These are phyloP conservation scores for Trichoderma sp. DNA, from an alignment of 2,329 filamentous ascomycete genomes.

Conservation along the genomic window DNA sequence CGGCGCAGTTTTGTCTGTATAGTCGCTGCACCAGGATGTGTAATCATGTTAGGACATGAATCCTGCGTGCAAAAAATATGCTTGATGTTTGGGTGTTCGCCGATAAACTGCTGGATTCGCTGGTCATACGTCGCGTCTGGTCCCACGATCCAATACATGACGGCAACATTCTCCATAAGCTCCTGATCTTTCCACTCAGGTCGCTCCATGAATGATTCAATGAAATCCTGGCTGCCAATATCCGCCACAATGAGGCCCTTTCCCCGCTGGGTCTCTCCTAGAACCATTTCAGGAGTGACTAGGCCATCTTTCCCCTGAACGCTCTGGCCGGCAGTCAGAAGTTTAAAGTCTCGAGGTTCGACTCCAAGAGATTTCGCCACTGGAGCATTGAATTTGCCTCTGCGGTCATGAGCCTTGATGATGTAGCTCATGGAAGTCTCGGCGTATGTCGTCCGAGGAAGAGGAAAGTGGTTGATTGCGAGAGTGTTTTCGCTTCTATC, in stretches of 20 bases:
- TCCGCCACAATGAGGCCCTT: constrained; percentile 80
- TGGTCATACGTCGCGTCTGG: constrained; percentile 65
- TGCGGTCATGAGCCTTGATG: constrained; percentile 71
- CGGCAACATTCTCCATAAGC: constrained; percentile 68
- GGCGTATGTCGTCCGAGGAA: constrained; percentile 71
- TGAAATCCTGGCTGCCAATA: constrained; percentile 70
- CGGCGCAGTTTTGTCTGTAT: constrained; percentile 71
- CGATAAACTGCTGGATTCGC: constrained; percentile 70
- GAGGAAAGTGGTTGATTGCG: constrained; percentile 37
- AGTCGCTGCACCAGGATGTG: constrained; percentile 67
- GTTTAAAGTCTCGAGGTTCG: constrained; percentile 57
- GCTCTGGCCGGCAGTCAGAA: constrained; percentile 64
- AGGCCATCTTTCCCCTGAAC: constrained; percentile 67
- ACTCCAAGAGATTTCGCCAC: constrained; percentile 70
- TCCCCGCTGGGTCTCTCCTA: constrained; percentile 69
- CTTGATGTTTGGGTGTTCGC: constrained; percentile 60
- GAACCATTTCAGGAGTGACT: constrained; percentile 81
- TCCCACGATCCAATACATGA: constrained; percentile 82
- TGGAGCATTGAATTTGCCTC: constrained; percentile 77
- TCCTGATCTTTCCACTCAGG: constrained; percentile 70
- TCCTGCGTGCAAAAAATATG: constrained; percentile 81
- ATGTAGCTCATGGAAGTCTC: constrained; percentile 82
- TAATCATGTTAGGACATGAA: constrained; percentile 73
- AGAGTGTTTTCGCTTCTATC: constrained; percentile 30
- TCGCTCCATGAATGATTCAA: constrained; percentile 69